Percentiles rank a stretch among this genome's conserved stretches.
Conservation (phyloP, 371 early-diverging fungal genomes). For the Apophysomyces ossiformis region DNA sequence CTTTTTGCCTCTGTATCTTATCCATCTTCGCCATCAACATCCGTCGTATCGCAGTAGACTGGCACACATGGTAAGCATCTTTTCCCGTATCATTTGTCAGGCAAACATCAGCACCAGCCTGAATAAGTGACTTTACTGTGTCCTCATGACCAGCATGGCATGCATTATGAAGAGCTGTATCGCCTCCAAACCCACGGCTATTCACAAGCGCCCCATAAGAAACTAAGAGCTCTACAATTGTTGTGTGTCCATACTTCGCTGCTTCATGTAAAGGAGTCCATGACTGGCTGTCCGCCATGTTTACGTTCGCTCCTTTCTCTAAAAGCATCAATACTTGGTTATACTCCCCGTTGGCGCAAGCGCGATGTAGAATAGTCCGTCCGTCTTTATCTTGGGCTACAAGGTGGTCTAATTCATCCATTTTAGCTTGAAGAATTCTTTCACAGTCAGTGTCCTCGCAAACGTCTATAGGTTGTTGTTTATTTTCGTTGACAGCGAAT, state of each 20-base stretch:
- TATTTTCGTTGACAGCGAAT: conserved; percentile 54
- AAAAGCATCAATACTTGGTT: conserved; percentile 24
- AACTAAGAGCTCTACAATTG: conserved; percentile 70
- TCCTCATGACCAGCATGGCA: conserved; percentile 55
- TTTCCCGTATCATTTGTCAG: conserved; percentile 54
- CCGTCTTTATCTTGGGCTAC: conserved; percentile 36
- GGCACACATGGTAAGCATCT: conserved; percentile 60
- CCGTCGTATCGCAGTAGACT: conserved; percentile 37
- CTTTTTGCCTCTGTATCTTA: conserved; percentile 43
- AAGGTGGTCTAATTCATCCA: conserved; percentile 40
- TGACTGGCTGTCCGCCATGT: conserved; percentile 66
- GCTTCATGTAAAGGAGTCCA: conserved; percentile 90
- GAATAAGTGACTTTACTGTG: conserved; percentile 68
- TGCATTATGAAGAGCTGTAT: conserved; percentile 80
- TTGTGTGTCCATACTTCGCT: conserved; percentile 65
- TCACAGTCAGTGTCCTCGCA: conserved; percentile 39
- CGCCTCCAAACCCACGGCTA: conserved; percentile 55
- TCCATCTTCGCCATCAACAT: conserved; percentile 45
- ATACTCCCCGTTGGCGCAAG: conserved; percentile 28
- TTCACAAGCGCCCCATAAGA: conserved; percentile 76
- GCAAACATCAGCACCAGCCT: conserved; percentile 67
- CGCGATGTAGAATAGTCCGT: conserved; percentile 36
- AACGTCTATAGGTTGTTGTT: conserved; percentile 56
- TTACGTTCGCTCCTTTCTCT: conserved; percentile 78
- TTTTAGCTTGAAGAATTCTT: conserved; percentile 26